phyloP scores from a whole-genome alignment of 345 rosid genomes.

The Bretschneidera sinensis region DNA sequence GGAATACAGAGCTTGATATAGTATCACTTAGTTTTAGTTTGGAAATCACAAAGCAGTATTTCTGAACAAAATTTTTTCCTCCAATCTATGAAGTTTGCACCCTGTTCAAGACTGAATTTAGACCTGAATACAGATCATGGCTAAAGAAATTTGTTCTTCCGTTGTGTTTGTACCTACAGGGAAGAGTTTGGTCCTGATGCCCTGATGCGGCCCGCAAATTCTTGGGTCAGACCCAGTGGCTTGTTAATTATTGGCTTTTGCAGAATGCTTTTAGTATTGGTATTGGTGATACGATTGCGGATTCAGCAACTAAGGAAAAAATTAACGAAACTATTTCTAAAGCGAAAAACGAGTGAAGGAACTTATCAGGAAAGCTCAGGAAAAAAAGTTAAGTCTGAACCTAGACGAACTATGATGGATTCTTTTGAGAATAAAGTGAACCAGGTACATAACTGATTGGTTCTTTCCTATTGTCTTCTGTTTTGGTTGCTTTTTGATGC shows the following conservation, averaged over 20 bases:
- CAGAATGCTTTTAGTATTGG: conserved; percentile 96
- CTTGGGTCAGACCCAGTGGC: conserved; percentile 99
- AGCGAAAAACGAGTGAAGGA: conserved; percentile 86
- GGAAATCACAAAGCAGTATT: no score
- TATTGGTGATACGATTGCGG: conserved; percentile 98
- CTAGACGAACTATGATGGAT: conserved; percentile 94
- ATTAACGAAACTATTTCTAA: conserved; percentile 79
- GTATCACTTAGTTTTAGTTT: no score
- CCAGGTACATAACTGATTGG: conserved; percentile 41
- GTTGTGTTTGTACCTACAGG: conserved; percentile 37
- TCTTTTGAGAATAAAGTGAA: conserved; percentile 97
- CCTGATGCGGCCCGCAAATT: conserved; percentile 99
- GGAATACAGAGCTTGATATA: no score
- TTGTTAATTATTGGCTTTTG: conserved; percentile 97
- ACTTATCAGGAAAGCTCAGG: conserved; percentile 63
- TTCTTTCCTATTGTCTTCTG: not conserved
- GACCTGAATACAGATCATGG: not conserved
- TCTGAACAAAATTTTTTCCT: not conserved
- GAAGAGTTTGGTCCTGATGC: conserved; percentile 95
- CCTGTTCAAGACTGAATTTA: not conserved
- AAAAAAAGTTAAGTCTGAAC: conserved; percentile 78
- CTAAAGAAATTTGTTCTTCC: not conserved
- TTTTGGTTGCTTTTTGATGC: not conserved
- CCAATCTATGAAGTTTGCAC: no score
- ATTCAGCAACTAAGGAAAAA: conserved; percentile 87